Conservation (phyloP, 2,329 filamentous ascomycete genomes). For the Calonectria leucothoes region DNA sequence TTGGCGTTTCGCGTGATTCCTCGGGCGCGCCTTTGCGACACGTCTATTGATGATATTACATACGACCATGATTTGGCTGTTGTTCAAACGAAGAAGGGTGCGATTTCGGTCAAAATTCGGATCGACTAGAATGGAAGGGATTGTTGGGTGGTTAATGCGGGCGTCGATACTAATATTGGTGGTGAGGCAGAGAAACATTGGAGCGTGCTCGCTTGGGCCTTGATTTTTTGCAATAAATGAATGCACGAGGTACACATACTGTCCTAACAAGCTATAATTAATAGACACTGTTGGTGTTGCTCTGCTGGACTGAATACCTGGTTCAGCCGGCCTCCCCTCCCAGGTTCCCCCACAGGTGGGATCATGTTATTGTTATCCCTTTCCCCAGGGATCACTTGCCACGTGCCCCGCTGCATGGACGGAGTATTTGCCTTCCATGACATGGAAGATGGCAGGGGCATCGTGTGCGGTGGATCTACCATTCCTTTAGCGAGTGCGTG, state of each 20-base stretch:
- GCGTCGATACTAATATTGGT: too few species aligned
- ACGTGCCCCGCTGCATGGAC: background rate
- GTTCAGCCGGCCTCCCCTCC: background rate
- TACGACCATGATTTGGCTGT: slow-evolving; percentile 38
- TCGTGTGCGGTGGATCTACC: background rate
- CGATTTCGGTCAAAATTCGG: slow-evolving; percentile 26
- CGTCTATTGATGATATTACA: slow-evolving; percentile 29
- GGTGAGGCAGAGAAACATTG: background rate
- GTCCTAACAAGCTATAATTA: background rate
- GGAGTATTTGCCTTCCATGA: background rate
- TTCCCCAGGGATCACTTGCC: background rate
- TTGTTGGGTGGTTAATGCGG: background rate
- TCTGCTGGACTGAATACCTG: background rate
- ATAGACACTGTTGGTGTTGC: background rate
- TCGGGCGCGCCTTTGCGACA: slow-evolving; percentile 26
- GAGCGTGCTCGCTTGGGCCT: background rate
- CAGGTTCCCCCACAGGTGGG: background rate
- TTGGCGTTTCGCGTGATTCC: slow-evolving; percentile 29
- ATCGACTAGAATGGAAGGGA: slow-evolving; percentile 12
- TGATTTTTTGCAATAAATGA: background rate
- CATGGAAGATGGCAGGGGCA: background rate
- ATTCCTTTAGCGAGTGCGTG: background rate
- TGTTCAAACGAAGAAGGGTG: slow-evolving; percentile 33
- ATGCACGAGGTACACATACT: background rate
- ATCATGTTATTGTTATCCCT: background rate